Base-by-base conservation (phyloP, 768 basidiomycete genomes). In the Tulasnella sp. region DNA sequence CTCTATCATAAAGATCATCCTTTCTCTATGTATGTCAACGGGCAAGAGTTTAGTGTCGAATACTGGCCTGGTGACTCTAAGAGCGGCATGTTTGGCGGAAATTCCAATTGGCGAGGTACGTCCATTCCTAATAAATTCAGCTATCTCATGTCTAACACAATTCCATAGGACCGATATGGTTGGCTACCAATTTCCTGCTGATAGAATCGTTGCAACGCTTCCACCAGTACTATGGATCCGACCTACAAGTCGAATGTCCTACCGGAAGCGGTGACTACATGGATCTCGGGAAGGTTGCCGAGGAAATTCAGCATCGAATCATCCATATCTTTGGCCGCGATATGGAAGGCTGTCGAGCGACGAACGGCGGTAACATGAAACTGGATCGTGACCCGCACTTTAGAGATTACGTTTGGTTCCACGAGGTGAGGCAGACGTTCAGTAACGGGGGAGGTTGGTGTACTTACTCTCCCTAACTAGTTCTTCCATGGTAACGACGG, bases 61-160 rank as follows among this genome's bases (percentile, higher is more conserved):
- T 99, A 98, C 70, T 98, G 96, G 96, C 94, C 96, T 0, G 96
- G 93, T 7, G 96, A 99, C 67, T 97, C 94, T 2, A 80, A 79
- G 63, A 92, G 89, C 9, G 93, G 92, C 45, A 99, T 99, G 94
- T 94, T 96, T 69, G 91, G 92, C 51, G 90, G 71, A 25, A 72
- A 72, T 64, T 68, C 67, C 41, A 71, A 71, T 62, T 94, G 90
- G 90, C 74, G 91, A 67, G 91, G n/a, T 58, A 21, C 2, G 34
- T 35, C 29, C n/a, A 3, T 35, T 2, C 7, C 9, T 23, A 32
- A 14, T 27, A 11, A 34, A 2, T 37, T 31, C 11, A 4, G n/a
- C 27, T 8, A 6, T 4, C 23, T 19, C 17, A n/a, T n/a, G n/a
- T n/a, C n/a, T n/a, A n/a, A n/a, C n/a, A n/a, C n/a, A n/a, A n/a